Evolutionary conservation across 202 grass and related monocot species (phyloP), one percentile per base, ranked within the genome.

Genomic region (Elaeis oleifera): DNA sequence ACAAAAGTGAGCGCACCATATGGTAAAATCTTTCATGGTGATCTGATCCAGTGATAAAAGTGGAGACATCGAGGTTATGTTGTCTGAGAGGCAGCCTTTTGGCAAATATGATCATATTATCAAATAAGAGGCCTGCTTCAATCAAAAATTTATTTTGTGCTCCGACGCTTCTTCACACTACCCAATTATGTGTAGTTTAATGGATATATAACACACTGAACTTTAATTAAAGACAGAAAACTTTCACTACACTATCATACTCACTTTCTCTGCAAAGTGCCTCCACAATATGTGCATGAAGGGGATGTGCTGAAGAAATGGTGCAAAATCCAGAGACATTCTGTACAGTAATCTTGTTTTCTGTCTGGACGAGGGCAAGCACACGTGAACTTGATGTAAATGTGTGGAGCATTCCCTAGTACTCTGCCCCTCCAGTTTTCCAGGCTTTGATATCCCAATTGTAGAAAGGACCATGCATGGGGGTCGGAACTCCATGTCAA

Each of bases 401-500:
- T 99, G 94, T 0, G 94, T 99, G 1, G 78, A 59, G 24, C 94
- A 99, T 78, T 99, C 80, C 16, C 78, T 59, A 26, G 88, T 73
- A 72, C 80, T 92, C 58, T 83, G 79, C 14, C 88, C 94, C 71
- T 99, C 77, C 58, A 99, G 73, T 53, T 89, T 94, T 18, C 94
- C 88, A 16, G 94, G 94, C 55, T 99, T 94, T 23, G 94, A 92
- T 29, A 99, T 99, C 61, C 94, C 94, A 16, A 99, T 99, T 15
- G 88, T 99, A 16, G 94, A 99, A 22, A 92, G 27, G 21, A 99
- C 94, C 75, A 99, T 99, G 72, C 94, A 99, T 0, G 94, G 94
- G 0, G 94, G 94, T 36, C 94, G 82, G 59, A 99, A 99, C 52
- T 99, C 94, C 94, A 99, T 94, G 65, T 99, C 85, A n/a, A 99